Evolutionary conservation across 2,329 filamentous ascomycete genomes (phyloP).

Genomic region (Arthrobotrys sphaeroides): DNA sequence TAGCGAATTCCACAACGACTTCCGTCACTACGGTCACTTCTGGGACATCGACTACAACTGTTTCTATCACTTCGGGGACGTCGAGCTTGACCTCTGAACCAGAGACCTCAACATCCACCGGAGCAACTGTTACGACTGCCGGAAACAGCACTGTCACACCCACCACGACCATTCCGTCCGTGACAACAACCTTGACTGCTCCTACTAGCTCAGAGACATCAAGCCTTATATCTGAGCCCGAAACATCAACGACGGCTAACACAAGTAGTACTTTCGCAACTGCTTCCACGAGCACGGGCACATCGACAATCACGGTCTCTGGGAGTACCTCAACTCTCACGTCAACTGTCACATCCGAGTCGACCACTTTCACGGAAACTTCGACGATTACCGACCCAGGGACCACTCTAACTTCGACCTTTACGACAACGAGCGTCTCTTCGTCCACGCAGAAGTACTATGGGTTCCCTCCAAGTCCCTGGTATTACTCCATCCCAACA

Average conservation of each 20-base stretch:
- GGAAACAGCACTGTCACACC: not conserved
- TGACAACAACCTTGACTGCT: not conserved
- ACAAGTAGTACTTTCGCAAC: not conserved
- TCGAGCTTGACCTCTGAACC: slow-evolving; percentile 11
- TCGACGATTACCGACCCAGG: slow-evolving; percentile 19
- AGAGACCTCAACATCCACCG: not conserved
- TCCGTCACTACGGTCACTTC: not conserved
- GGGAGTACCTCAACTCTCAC: slow-evolving; percentile 18
- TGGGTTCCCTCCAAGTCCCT: slow-evolving; percentile 25
- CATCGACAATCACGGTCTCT: slow-evolving; percentile 8
- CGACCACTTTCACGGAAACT: slow-evolving; percentile 14
- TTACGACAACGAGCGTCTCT: slow-evolving; percentile 17
- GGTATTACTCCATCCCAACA: slow-evolving; percentile 37
- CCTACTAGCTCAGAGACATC: not conserved
- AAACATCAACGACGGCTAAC: not conserved
- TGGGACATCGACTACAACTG: not conserved
- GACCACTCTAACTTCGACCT: slow-evolving; percentile 15
- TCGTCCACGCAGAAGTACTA: slow-evolving; percentile 28
- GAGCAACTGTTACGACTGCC: not conserved
- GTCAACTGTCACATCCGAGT: slow-evolving; percentile 19
- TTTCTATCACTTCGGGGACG: not conserved
- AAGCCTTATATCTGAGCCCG: not conserved
- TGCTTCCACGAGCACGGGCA: slow-evolving; percentile 11
- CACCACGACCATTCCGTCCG: not conserved
- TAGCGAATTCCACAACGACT: not conserved